Evolutionary conservation across 192 early-diverging fungal genomes (phyloP).

Genomic region (Neocallimastix lanati): DNA sequence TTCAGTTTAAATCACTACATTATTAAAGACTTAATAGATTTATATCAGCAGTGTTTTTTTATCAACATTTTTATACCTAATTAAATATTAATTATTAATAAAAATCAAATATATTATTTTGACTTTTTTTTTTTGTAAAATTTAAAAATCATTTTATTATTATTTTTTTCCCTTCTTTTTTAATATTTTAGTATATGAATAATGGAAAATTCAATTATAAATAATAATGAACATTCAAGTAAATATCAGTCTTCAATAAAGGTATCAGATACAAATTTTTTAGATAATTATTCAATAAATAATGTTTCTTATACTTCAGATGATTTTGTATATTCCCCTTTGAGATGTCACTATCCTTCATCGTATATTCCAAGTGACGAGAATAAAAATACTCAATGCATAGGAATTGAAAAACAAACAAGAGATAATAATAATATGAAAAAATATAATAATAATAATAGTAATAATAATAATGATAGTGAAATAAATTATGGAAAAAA

Average conservation of each 20-base stretch:
- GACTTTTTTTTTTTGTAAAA: no score
- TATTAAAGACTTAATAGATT: no score
- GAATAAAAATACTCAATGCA: background rate
- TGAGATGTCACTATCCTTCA: background rate
- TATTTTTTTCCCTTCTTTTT: no score
- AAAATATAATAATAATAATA: background rate
- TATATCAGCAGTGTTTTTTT: no score
- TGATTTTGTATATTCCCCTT: background rate
- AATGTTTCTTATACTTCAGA: background rate
- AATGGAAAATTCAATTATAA: background rate
- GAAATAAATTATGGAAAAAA: no score
- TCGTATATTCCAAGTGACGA: background rate
- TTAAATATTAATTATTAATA: no score
- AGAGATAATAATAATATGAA: background rate
- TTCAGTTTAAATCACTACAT: no score
- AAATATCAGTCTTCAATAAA: background rate
- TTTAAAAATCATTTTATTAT: no score
- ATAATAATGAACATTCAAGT: background rate
- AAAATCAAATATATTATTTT: no score
- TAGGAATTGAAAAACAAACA: background rate
- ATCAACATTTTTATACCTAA: no score
- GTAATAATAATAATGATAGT: background rate
- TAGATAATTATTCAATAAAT: background rate
- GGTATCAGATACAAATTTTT: background rate
- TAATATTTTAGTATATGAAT: no score